These are phyloP conservation scores for Alternaria panax DNA, from an alignment of 2,329 filamentous ascomycete species.

Conservation along the genomic window DNA sequence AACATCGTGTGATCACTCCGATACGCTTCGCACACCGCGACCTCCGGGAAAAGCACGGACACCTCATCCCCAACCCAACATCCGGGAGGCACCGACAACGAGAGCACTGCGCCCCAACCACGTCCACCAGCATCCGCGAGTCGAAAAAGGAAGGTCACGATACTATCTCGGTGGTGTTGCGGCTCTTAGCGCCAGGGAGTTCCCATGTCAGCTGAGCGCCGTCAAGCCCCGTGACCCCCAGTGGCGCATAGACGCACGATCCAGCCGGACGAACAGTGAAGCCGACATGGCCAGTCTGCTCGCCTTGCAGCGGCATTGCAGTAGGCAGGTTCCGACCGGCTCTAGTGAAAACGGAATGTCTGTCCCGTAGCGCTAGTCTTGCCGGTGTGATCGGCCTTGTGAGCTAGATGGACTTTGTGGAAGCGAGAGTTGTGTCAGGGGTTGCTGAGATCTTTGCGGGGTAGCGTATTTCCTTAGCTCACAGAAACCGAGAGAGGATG, in stretches of 20 bases:
- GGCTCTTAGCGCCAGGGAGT: constrained; percentile 31
- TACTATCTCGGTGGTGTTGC: constrained; percentile 37
- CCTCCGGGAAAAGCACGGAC: constrained; percentile 8
- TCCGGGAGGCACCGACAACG: constrained; percentile 9
- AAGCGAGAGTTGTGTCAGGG: constrained; percentile 21
- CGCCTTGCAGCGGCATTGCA: constrained; percentile 20
- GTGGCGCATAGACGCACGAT: constrained; percentile 9
- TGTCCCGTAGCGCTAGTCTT: constrained; percentile 9
- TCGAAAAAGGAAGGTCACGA: constrained; percentile 43
- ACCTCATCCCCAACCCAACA: constrained; percentile 8
- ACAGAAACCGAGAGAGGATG: constrained; percentile 30
- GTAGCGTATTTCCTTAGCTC: constrained; percentile 44
- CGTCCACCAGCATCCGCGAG: constrained; percentile 21
- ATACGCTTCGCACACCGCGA: constrained; percentile 7
- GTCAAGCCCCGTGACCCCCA: constrained; percentile 34
- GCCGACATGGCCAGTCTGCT: neutral
- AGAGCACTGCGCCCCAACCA: constrained; percentile 14
- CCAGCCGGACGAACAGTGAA: constrained; percentile 22
- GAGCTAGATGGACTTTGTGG: constrained; percentile 16
- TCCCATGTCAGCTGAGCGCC: constrained; percentile 33
- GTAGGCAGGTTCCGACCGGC: constrained; percentile 20
- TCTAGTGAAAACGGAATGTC: constrained; percentile 21
- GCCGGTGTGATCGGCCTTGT: constrained; percentile 21
- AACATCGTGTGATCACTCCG: constrained; percentile 12
- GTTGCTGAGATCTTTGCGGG: constrained; percentile 40